These are phyloP conservation scores for Endocarpon pusillum DNA, from an alignment of 495 filamentous ascomycete species.

Conservation along the genomic window DNA sequence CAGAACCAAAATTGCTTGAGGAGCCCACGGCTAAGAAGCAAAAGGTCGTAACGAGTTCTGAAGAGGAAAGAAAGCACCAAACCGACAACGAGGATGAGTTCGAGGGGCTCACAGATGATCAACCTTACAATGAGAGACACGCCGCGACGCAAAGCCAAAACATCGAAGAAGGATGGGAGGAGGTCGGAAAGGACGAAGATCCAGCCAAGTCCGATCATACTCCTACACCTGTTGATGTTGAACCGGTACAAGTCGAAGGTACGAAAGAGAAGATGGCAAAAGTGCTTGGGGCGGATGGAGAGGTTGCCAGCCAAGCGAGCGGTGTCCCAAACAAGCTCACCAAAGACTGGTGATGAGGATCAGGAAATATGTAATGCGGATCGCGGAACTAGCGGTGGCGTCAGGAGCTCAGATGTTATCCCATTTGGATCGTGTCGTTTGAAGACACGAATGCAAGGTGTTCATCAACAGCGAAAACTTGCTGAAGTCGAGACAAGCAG, in stretches of 20 bases:
- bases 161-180: conserved; percentile 23
- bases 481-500: too few species aligned
- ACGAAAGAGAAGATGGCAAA: neutral
- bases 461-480: too few species aligned
- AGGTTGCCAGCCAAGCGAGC: neutral
- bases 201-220: neutral
- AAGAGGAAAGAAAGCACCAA: conserved; percentile 2
- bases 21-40: conserved; percentile 18
- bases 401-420: too few species aligned
- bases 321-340: neutral
- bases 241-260: neutral
- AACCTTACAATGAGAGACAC: conserved; percentile 10
- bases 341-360: conserved; percentile 1
- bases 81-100: conserved; percentile 2
- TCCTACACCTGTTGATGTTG: neutral
- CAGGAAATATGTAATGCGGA: too few species aligned
- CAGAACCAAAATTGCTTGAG: conserved; percentile 11
- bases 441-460: too few species aligned
- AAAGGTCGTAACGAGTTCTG: too few species aligned
- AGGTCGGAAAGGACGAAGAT: conserved; percentile 16
- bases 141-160: conserved; percentile 2
- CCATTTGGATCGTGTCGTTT: too few species aligned
- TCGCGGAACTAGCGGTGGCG: too few species aligned
- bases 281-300: neutral
- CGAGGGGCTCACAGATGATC: conserved; percentile 1